These are phyloP conservation scores for Penicillium italicum DNA, from an alignment of 2,329 filamentous ascomycete genomes.

Conservation along the genomic window DNA sequence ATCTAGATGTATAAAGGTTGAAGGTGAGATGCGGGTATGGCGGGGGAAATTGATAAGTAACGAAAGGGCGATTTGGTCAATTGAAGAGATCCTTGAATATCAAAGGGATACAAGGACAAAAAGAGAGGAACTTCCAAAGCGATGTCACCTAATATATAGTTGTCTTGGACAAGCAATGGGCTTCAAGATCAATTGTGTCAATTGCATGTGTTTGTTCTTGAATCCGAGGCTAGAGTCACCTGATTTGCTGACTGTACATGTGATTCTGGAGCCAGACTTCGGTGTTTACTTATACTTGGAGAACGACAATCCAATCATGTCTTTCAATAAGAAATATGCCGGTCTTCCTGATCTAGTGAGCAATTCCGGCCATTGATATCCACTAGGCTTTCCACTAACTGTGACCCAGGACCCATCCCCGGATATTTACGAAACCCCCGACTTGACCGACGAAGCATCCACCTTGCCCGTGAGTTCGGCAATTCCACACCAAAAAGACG, in stretches of 20 bases:
- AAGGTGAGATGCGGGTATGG: slow-evolving; percentile 19
- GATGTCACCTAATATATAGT: slow-evolving; percentile 12
- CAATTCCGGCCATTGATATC: neutral
- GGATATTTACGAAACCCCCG: slow-evolving; percentile 95
- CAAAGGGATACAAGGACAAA: neutral
- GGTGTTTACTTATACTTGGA: slow-evolving; percentile 9
- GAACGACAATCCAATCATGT: slow-evolving; percentile 50
- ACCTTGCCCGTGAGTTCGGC: slow-evolving; percentile 66
- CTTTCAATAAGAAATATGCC: slow-evolving; percentile 76
- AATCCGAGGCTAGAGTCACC: slow-evolving; percentile 18
- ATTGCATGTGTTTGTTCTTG: slow-evolving; percentile 23
- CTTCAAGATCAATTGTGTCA: slow-evolving; percentile 3
- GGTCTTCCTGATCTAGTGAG: slow-evolving; percentile 72
- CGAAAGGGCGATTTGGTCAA: neutral
- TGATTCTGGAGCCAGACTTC: slow-evolving; percentile 5
- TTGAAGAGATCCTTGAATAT: neutral
- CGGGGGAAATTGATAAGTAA: slow-evolving; percentile 11
- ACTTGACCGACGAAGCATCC: slow-evolving; percentile 83
- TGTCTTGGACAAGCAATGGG: neutral
- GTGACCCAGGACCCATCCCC: slow-evolving; percentile 72
- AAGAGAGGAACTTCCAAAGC: neutral
- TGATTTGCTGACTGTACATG: slow-evolving; percentile 15
- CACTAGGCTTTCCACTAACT: neutral
- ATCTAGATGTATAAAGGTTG: neutral
- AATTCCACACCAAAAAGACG: neutral